A percentile compares a stretch with the other conserved stretches of the same genome.
Conservation (phyloP, 1,139 yeast species). For the Zygoascus sp. region DNA sequence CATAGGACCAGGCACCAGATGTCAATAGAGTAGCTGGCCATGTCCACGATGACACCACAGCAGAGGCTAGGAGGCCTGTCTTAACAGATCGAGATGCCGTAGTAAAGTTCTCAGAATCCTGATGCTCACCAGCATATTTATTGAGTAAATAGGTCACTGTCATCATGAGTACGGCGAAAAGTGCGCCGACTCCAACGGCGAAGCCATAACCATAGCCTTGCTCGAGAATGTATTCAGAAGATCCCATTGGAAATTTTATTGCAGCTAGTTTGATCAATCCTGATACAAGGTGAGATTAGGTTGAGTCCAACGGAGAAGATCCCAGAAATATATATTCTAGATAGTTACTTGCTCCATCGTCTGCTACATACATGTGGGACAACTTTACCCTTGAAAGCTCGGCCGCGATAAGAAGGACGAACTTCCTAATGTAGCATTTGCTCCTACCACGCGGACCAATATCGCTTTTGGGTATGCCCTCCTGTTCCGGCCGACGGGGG, state of each 20-base stretch:
- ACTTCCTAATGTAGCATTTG: background rate
- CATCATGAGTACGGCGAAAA: slow-evolving; percentile 77
- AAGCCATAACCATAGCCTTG: slow-evolving; percentile 84
- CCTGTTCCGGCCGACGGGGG: background rate
- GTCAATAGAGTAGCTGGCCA: slow-evolving; percentile 83
- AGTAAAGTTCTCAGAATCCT: slow-evolving; percentile 84
- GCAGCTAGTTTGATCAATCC: no score
- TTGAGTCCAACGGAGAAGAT: no score
- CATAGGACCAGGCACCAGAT: slow-evolving; percentile 67
- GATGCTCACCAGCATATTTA: slow-evolving; percentile 73
- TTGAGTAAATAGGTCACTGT: slow-evolving; percentile 61
- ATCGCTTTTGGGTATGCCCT: background rate
- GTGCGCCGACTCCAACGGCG: slow-evolving; percentile 78
- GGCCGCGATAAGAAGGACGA: background rate
- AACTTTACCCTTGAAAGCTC: no score
- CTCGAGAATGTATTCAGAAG: slow-evolving; percentile 33
- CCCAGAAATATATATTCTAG: no score
- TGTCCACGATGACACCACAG: slow-evolving; percentile 87
- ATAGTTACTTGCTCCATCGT: no score
- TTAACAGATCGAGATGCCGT: slow-evolving; percentile 83
- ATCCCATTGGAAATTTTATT: background rate
- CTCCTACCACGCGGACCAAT: background rate
- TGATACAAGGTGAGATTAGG: no score
- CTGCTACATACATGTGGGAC: no score
- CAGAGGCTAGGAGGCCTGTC: slow-evolving; percentile 73